A percentile compares a stretch with the other conserved stretches of the same genome.
These are phyloP conservation scores for Rubia yunnanensis DNA, from an alignment of 257 asterid genomes.

Conservation along the genomic window DNA sequence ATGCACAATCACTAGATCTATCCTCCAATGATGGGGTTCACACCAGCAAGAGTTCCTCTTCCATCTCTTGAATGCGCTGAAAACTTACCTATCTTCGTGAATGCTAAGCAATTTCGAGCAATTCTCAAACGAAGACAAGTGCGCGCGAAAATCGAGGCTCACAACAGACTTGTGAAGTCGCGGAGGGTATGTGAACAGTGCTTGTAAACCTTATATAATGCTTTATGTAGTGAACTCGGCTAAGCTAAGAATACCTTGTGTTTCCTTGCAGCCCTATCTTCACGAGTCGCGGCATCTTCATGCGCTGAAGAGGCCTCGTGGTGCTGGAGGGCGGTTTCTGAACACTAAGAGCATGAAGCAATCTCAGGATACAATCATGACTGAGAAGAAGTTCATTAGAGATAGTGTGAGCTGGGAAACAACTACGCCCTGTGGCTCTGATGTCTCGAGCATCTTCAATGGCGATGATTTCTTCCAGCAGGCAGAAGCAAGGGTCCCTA, in stretches of 20 bases:
- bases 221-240: neutral
- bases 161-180: constrained; percentile 37
- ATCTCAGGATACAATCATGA: constrained; percentile 14
- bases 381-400: constrained; percentile 6
- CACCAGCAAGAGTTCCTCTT: constrained; percentile 46
- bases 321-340: constrained; percentile 60
- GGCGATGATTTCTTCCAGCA: constrained; percentile 34
- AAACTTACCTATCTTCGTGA: constrained; percentile 53
- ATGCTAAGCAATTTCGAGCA: constrained; percentile 70
- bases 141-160: constrained; percentile 71
- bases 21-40: constrained; percentile 47
- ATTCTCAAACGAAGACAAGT: constrained; percentile 66
- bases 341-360: constrained; percentile 34
- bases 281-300: constrained; percentile 68
- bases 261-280: constrained; percentile 43
- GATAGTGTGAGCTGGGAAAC: constrained; percentile 42
- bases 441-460: constrained; percentile 51
- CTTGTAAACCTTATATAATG: neutral
- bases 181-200: constrained; percentile 42
- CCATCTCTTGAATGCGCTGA: constrained; percentile 59
- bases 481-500: constrained; percentile 21
- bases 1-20: constrained; percentile 33
- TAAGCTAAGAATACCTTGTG: neutral
- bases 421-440: constrained; percentile 39
- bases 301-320: constrained; percentile 58